Percentiles rank a stretch among this genome's conserved stretches.
phyloP scores from a whole-genome alignment of 2,329 filamentous ascomycete species.

The Penicillium sclerotiorum region DNA sequence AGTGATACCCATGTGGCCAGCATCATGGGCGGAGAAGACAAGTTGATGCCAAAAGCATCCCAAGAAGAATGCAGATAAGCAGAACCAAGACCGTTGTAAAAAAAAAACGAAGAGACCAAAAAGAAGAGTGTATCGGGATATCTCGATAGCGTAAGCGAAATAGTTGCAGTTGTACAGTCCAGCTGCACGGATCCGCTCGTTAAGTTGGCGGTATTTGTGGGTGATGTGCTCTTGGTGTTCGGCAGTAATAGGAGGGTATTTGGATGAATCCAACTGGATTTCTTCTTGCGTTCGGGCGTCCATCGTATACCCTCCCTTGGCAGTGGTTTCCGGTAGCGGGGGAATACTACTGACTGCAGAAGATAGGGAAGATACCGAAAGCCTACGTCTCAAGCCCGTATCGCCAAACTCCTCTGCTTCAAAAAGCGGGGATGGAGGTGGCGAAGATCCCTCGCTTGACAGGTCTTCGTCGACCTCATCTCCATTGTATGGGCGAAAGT shows the following conservation, averaged over 20 bases:
- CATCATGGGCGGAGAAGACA: slow-evolving; percentile 88
- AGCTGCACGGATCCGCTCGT: slow-evolving; percentile 53
- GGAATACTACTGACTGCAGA: slow-evolving; percentile 25
- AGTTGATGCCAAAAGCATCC: slow-evolving; percentile 90
- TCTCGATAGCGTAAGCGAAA: slow-evolving; percentile 70
- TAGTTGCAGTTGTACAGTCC: slow-evolving; percentile 82
- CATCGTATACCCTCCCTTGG: slow-evolving; percentile 61
- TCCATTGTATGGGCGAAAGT: slow-evolving; percentile 60
- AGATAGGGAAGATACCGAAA: slow-evolving; percentile 27
- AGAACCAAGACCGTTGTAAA: slow-evolving; percentile 66
- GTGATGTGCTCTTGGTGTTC: slow-evolving; percentile 73
- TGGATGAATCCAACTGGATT: slow-evolving; percentile 70
- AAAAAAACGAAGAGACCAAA: slow-evolving; percentile 53
- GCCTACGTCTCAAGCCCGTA: slow-evolving; percentile 38
- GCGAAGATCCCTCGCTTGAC: slow-evolving; percentile 57
- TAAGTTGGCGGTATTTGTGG: slow-evolving; percentile 51
- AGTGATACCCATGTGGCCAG: slow-evolving; percentile 94
- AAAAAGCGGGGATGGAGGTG: slow-evolving; percentile 57
- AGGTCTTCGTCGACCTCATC: slow-evolving; percentile 40
- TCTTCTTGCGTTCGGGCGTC: slow-evolving; percentile 73
- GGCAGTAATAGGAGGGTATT: slow-evolving; percentile 75
- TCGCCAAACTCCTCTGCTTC: slow-evolving; percentile 51
- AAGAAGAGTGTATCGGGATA: slow-evolving; percentile 67
- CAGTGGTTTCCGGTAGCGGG: slow-evolving; percentile 11
- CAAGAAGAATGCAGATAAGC: slow-evolving; percentile 69